These are phyloP conservation scores for Hymenoscyphus linearis DNA, from an alignment of 2,329 filamentous ascomycete genomes.

Conservation along the genomic window DNA sequence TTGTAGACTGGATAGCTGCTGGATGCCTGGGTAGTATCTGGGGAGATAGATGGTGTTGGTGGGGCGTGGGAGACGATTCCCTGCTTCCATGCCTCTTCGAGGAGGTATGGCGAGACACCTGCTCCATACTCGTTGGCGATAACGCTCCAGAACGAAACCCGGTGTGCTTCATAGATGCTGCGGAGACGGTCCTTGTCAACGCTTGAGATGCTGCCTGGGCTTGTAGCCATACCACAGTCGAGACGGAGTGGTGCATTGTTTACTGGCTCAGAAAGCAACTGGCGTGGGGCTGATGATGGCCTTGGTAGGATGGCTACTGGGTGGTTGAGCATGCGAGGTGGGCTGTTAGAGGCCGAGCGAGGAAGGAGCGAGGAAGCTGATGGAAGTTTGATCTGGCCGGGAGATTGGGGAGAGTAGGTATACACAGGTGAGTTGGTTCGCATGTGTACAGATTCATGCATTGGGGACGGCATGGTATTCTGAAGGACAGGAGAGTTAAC, in stretches of 20 bases:
- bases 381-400: conserved; percentile 34
- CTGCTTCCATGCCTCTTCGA: conserved; percentile 63
- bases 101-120: conserved; percentile 53
- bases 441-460: conserved; percentile 36
- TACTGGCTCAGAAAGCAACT: conserved; percentile 39
- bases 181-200: conserved; percentile 60
- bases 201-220: conserved; percentile 34
- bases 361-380: conserved; percentile 43
- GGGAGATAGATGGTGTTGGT: conserved; percentile 32
- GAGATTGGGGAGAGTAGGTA: conserved; percentile 32
- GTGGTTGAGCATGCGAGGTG: conserved; percentile 39
- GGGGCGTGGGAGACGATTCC: conserved; percentile 32
- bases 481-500: conserved; percentile 46
- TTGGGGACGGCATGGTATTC: conserved; percentile 45
- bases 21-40: conserved; percentile 22
- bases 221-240: conserved; percentile 48
- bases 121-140: conserved; percentile 68
- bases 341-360: conserved; percentile 47
- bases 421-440: conserved; percentile 32
- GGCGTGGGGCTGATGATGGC: conserved; percentile 44
- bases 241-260: conserved; percentile 45
- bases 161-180: conserved; percentile 64
- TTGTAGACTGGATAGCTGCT: conserved; percentile 24
- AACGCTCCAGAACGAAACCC: conserved; percentile 66
- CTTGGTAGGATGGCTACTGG: conserved; percentile 63